Evolutionary conservation across 768 basidiomycete genomes (phyloP).

Genomic region (Rossbeevera mucosa): DNA sequence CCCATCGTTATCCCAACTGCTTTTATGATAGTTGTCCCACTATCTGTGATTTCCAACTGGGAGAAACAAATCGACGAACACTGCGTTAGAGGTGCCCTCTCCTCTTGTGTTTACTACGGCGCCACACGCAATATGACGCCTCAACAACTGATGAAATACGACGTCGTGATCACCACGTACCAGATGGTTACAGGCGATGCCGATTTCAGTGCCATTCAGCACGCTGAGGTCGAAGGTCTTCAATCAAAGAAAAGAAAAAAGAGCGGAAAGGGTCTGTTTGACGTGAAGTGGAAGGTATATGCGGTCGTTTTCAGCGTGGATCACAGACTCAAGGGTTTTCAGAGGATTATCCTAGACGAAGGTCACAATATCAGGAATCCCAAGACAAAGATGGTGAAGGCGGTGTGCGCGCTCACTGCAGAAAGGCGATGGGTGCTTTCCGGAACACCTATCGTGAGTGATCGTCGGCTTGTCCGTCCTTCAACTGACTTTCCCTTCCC

Average conservation of each 20-base stretch:
- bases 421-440: conserved; percentile 77
- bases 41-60: conserved; percentile 86
- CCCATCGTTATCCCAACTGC: not conserved
- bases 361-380: conserved; percentile 86
- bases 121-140: conserved; percentile 54
- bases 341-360: conserved; percentile 84
- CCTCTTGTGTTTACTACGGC: conserved; percentile 68
- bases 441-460: conserved; percentile 85
- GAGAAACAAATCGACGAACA: conserved; percentile 81
- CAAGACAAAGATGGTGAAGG: conserved; percentile 77
- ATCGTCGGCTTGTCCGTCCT: not conserved
- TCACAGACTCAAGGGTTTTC: not conserved
- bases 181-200: conserved; percentile 62
- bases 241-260: conserved; percentile 59
- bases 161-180: conserved; percentile 83
- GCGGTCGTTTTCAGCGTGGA: not conserved
- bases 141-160: conserved; percentile 58
- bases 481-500: not conserved
- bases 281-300: conserved; percentile 74
- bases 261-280: conserved; percentile 53
- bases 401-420: conserved; percentile 57
- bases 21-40: conserved; percentile 57
- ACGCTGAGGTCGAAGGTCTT: conserved; percentile 20
- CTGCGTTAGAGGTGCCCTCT: conserved; percentile 48
- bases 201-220: conserved; percentile 18